A percentile compares a stretch with the other conserved stretches of the same genome.
These are phyloP conservation scores for Combretum micranthum DNA, from an alignment of 345 rosid genomes.

Conservation along the genomic window DNA sequence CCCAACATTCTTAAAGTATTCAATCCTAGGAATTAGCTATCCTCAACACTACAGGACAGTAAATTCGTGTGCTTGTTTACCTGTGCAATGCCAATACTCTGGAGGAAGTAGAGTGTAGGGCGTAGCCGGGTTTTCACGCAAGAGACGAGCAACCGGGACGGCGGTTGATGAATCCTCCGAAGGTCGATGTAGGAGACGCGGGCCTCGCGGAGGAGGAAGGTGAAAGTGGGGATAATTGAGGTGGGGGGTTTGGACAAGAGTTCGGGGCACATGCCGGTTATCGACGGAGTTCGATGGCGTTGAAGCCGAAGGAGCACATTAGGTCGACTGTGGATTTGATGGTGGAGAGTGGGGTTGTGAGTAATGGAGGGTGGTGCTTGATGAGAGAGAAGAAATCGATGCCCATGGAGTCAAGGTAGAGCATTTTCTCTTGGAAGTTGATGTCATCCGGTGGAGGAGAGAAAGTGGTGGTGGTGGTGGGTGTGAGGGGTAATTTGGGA, in stretches of 20 bases:
- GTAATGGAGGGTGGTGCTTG: constrained; percentile 46
- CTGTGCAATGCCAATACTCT: constrained; percentile 60
- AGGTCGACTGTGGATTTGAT: constrained; percentile 58
- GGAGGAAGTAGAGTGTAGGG: constrained; percentile 76
- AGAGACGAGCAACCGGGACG: constrained; percentile 80
- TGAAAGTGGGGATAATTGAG: constrained; percentile 48
- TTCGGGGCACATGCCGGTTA: constrained; percentile 74
- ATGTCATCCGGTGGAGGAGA: constrained; percentile 15
- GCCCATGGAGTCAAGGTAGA: constrained; percentile 77
- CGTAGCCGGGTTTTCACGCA: constrained; percentile 52
- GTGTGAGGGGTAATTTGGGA: constrained; percentile 18
- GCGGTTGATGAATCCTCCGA: constrained; percentile 49
- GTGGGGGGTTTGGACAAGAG: constrained; percentile 36
- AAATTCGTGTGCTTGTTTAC: constrained; percentile 58
- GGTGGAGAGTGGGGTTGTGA: constrained; percentile 37
- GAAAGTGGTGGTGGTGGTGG: constrained; percentile 19
- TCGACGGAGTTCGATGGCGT: constrained; percentile 52
- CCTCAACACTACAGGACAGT: constrained; percentile 78
- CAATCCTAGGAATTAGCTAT: constrained; percentile 56
- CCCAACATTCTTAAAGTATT: constrained; percentile 58
- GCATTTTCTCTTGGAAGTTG: constrained; percentile 58
- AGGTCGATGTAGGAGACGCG: constrained; percentile 44
- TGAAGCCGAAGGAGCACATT: constrained; percentile 50
- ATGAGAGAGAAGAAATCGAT: constrained; percentile 57
- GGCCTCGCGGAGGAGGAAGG: constrained; percentile 92